Base-by-base conservation (phyloP, 345 rosid species). In the Punica granatum region DNA sequence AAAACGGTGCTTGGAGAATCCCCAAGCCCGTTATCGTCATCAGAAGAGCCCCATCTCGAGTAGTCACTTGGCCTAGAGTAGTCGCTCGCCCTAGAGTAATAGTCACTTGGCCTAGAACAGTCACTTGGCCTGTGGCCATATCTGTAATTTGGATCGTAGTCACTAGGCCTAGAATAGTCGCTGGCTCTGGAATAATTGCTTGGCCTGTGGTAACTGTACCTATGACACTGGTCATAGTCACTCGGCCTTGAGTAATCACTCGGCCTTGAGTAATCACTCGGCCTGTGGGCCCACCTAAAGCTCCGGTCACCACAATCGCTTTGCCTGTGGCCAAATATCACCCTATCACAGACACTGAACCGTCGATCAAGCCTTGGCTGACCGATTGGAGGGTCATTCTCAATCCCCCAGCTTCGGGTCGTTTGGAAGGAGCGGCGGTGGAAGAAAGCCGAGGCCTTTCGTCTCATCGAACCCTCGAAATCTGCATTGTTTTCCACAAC, bases 351-450 rank as follows among this genome's bases (percentile, higher is more conserved):
- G 46, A 94, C 99, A 59, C 99, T 94, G 56, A 79, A 86, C 60
- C 99, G 79, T 9, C 97, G 74, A 66, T 94, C 97, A 69, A 89
- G 88, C 59, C 82, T 70, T 33, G 97, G 87, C 4, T 89, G 97
- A 23, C 87, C 36, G 37, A 79, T 70, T 0, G 88, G 89, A 76
- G 90, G 83, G 69, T 94, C 99, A 65, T 68, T 86, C 61, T 94
- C 98, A 80, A 66, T 82, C 80, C 86, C 87, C 93, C 96, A 94
- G 80, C 85, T 81, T n/a, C 76, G 74, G 11, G 97, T 85, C 19
- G 98, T 86, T 75, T 94, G 99, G 73, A 94, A 94, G 46, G 98
- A 94, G 15, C 97, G 77, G 63, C 99, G 93, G 72, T 84, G 92
- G 76, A 85, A 89, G 80, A 89, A 88, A 73, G 91, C 75, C 0